Percentiles rank a stretch among this genome's conserved stretches.
Evolutionary conservation across 495 filamentous ascomycete species (phyloP).

Genomic region (Podospora pseudopauciseta): DNA sequence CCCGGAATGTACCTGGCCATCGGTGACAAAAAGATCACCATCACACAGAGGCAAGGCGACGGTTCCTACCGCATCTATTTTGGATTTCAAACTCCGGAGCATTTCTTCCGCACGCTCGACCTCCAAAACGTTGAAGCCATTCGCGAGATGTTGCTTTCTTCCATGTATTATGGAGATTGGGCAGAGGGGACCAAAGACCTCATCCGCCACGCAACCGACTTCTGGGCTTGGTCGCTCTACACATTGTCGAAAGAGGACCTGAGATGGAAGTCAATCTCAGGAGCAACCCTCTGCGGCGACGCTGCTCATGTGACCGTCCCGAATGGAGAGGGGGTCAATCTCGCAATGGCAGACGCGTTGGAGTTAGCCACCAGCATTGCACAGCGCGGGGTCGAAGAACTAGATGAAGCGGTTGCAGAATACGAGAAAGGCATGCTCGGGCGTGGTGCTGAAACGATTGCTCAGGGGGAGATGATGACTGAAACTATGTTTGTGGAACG

Average conservation of each 20-base stretch:
- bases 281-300: slow-evolving; percentile 55
- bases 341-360: slow-evolving; percentile 32
- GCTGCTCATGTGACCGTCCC: slow-evolving; percentile 49
- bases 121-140: background rate
- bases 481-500: background rate
- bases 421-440: background rate
- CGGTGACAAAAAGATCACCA: slow-evolving; percentile 21
- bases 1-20: slow-evolving; percentile 22
- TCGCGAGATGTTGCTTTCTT: background rate
- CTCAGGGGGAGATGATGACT: background rate
- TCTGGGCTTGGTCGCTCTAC: slow-evolving; percentile 34
- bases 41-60: slow-evolving; percentile 30
- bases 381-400: slow-evolving; percentile 13
- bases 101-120: slow-evolving; percentile 15
- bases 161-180: slow-evolving; percentile 29
- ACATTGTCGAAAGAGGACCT: slow-evolving; percentile 19
- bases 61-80: slow-evolving; percentile 31
- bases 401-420: background rate
- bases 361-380: slow-evolving; percentile 19
- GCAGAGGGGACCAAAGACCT: slow-evolving; percentile 26
- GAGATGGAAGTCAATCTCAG: slow-evolving; percentile 31
- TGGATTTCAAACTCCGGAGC: slow-evolving; percentile 24
- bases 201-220: slow-evolving; percentile 26
- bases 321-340: slow-evolving; percentile 36
- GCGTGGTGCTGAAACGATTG: background rate